Percentiles rank a stretch among this genome's conserved stretches.
Conservation (phyloP, 352 stramenopile species). For the Phytophthora agathidicida region DNA sequence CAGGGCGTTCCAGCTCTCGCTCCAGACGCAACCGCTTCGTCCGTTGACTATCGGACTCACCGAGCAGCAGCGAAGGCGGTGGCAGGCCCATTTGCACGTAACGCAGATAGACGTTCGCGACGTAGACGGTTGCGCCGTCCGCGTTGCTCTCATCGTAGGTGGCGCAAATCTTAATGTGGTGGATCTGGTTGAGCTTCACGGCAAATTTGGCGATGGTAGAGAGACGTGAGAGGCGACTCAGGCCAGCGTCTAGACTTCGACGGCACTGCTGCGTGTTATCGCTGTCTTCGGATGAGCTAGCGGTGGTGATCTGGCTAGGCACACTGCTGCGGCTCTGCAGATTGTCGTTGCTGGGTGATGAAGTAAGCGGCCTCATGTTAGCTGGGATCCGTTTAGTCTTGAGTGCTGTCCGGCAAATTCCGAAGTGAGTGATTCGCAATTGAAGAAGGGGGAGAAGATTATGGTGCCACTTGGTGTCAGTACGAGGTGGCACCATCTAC, state of each 20-base stretch:
- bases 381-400: background rate
- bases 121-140: slow-evolving; percentile 55
- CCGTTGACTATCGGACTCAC: slow-evolving; percentile 9
- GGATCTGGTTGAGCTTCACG: slow-evolving; percentile 65
- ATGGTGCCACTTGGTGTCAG: too few relatives aligned
- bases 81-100: slow-evolving; percentile 61
- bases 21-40: slow-evolving; percentile 23
- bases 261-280: slow-evolving; percentile 6
- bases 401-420: slow-evolving; percentile 6
- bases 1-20: slow-evolving; percentile 23
- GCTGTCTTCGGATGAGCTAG: slow-evolving; percentile 19
- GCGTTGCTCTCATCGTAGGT: slow-evolving; percentile 38
- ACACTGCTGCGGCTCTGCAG: slow-evolving; percentile 18
- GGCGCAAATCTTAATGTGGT: slow-evolving; percentile 46
- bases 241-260: background rate
- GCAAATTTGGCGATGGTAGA: slow-evolving; percentile 57
- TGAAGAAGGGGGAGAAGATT: too few relatives aligned
- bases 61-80: slow-evolving; percentile 7
- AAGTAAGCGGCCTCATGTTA: slow-evolving; percentile 12
- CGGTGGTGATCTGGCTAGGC: slow-evolving; percentile 14
- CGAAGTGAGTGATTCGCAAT: slow-evolving; percentile 23
- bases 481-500: too few relatives aligned
- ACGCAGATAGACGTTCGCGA: slow-evolving; percentile 56
- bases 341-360: background rate
- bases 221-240: slow-evolving; percentile 40